These are phyloP conservation scores for Corymbia citriodora DNA, from an alignment of 441 rosid genomes.

Conservation along the genomic window DNA sequence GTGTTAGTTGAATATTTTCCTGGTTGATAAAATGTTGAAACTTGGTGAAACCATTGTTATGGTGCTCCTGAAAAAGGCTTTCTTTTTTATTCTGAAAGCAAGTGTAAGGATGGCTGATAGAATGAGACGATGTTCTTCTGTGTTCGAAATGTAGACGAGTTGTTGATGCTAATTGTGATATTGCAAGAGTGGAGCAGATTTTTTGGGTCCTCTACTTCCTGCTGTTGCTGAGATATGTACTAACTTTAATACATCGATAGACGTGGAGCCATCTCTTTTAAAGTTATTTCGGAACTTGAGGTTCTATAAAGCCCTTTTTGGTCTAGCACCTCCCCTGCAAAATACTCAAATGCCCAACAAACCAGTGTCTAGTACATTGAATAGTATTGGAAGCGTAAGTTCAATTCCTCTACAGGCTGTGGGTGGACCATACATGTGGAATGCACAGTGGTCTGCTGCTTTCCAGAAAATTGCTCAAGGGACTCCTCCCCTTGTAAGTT, in stretches of 20 bases:
- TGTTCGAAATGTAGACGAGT: neutral
- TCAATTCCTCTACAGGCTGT: constrained; percentile 88
- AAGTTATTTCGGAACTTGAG: constrained; percentile 97
- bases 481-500: constrained; percentile 98
- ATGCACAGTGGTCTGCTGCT: constrained; percentile 72
- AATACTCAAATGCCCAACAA: constrained; percentile 53
- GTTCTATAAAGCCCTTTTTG: constrained; percentile 98
- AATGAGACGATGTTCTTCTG: neutral
- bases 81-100: neutral
- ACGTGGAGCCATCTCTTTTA: constrained; percentile 89
- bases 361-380: constrained; percentile 64
- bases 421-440: constrained; percentile 97
- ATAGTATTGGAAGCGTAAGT: constrained; percentile 71
- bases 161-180: neutral
- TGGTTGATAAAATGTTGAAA: neutral
- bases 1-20: neutral
- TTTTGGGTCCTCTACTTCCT: constrained; percentile 93
- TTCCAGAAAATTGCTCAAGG: constrained; percentile 93
- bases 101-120: neutral
- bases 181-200: constrained; percentile 97
- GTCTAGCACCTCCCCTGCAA: constrained; percentile 90
- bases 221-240: constrained; percentile 98
- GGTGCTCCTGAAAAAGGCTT: neutral
- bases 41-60: neutral
- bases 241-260: constrained; percentile 81